These are phyloP conservation scores for Rhodotorula sp. DNA, from an alignment of 1,284 basidiomycete genomes.

Conservation along the genomic window DNA sequence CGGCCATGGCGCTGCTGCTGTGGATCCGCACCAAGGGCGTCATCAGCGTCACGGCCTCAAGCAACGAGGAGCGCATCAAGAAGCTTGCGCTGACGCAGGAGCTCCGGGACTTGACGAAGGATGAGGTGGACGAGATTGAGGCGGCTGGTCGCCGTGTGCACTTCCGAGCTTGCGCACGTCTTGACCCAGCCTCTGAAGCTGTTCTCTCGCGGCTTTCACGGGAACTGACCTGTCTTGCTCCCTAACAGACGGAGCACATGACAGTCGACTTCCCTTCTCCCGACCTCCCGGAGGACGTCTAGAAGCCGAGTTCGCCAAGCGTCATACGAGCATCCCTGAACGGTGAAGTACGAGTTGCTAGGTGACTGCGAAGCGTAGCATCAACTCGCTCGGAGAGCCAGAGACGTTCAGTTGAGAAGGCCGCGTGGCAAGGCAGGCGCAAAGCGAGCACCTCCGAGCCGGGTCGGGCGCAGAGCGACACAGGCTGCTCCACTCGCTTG, in stretches of 20 bases:
- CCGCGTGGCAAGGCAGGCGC: no score
- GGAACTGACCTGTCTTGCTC: no score
- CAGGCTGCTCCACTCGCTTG: no score
- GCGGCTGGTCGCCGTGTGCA: conserved; percentile 62
- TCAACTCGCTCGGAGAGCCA: no score
- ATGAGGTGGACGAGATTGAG: conserved; percentile 66
- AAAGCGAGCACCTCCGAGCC: no score
- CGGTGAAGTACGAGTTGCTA: no score
- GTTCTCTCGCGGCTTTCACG: no score
- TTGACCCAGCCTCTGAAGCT: not conserved
- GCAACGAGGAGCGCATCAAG: conserved; percentile 66
- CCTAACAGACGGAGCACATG: conserved; percentile 33
- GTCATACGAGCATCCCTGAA: not conserved
- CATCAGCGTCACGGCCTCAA: conserved; percentile 71
- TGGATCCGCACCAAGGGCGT: conserved; percentile 63
- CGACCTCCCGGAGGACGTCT: conserved; percentile 10
- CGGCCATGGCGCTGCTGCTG: conserved; percentile 61
- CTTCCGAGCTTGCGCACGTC: conserved; percentile 53
- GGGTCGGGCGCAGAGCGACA: no score
- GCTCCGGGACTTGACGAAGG: conserved; percentile 61
- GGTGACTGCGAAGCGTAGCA: no score
- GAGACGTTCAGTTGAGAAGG: no score
- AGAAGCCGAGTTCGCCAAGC: not conserved
- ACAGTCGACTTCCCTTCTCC: conserved; percentile 30
- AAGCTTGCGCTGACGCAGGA: conserved; percentile 64